These are phyloP conservation scores for Paralagenidium karlingii DNA, from an alignment of 352 stramenopile genomes.

Conservation along the genomic window DNA sequence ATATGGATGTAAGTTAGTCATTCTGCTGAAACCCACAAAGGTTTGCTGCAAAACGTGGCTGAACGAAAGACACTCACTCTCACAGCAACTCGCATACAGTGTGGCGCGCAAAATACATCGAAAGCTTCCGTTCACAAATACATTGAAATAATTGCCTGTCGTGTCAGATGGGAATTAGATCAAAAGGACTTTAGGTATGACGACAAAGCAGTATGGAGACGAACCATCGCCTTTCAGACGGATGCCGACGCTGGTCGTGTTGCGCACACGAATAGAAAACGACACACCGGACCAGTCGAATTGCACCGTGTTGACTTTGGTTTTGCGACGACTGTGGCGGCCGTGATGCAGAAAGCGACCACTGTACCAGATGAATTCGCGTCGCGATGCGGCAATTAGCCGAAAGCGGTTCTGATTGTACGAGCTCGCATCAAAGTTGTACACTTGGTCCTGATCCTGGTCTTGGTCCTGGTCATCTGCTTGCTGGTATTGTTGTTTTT, in stretches of 20 bases:
- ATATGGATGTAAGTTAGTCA: not conserved
- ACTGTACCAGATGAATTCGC: constrained; percentile 62
- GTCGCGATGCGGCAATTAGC: constrained; percentile 51
- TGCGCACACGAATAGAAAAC: constrained; percentile 46
- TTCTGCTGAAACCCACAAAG: too few species aligned
- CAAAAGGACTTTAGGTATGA: constrained; percentile 26
- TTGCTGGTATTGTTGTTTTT: too few species aligned
- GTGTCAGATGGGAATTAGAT: constrained; percentile 1
- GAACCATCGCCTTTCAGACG: constrained; percentile 74
- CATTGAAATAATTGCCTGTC: constrained; percentile 81
- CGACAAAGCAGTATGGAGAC: constrained; percentile 2
- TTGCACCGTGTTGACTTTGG: constrained; percentile 79
- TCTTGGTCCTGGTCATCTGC: constrained; percentile 15
- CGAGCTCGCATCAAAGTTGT: constrained; percentile 67
- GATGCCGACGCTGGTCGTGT: constrained; percentile 51
- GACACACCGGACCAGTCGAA: constrained; percentile 73
- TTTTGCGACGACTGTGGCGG: constrained; percentile 32
- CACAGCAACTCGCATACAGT: constrained; percentile 62
- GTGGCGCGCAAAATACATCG: constrained; percentile 66
- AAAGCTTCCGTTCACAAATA: constrained; percentile 69
- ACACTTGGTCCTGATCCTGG: constrained; percentile 23
- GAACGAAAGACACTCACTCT: constrained; percentile 30
- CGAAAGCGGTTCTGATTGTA: constrained; percentile 62
- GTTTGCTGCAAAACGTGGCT: too few species aligned
- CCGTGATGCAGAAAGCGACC: constrained; percentile 67